Conservation (phyloP, 2,329 filamentous ascomycete species). For the Massarina eburnea region DNA sequence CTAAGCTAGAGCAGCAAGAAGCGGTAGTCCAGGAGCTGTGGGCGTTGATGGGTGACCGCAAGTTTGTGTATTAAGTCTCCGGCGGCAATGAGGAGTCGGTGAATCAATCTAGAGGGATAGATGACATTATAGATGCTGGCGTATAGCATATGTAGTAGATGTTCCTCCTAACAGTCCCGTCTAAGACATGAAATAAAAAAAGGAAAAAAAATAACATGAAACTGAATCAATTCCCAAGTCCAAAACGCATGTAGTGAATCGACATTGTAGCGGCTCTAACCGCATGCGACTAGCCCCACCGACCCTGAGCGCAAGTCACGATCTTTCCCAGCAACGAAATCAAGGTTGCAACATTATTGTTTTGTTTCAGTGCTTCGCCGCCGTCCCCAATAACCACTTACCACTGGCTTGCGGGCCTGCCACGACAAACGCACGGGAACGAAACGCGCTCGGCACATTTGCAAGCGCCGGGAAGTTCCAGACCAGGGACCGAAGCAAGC, state of each 20-base stretch:
- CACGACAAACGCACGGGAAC: neutral
- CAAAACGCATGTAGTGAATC: no score
- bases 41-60: conserved; percentile 37
- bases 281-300: neutral
- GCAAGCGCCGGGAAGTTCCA: conserved; percentile 7
- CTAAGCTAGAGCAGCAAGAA: conserved; percentile 33
- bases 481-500: conserved; percentile 10
- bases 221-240: no score
- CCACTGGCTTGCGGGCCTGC: no score
- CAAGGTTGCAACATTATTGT: neutral
- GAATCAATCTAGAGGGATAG: no score
- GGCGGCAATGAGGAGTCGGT: neutral
- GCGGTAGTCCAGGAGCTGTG: conserved; percentile 39
- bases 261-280: neutral
- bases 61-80: conserved; percentile 23
- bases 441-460: conserved; percentile 9
- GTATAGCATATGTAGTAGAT: no score
- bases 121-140: no score
- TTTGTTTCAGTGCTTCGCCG: neutral
- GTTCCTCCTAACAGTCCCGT: no score
- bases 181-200: no score
- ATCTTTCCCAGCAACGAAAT: neutral
- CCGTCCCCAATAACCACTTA: no score
- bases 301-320: neutral
- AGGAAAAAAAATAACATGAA: no score